A percentile compares a stretch with the other conserved stretches of the same genome.
Evolutionary conservation across 257 asterid species (phyloP).

Genomic region (Solanum chaucha): DNA sequence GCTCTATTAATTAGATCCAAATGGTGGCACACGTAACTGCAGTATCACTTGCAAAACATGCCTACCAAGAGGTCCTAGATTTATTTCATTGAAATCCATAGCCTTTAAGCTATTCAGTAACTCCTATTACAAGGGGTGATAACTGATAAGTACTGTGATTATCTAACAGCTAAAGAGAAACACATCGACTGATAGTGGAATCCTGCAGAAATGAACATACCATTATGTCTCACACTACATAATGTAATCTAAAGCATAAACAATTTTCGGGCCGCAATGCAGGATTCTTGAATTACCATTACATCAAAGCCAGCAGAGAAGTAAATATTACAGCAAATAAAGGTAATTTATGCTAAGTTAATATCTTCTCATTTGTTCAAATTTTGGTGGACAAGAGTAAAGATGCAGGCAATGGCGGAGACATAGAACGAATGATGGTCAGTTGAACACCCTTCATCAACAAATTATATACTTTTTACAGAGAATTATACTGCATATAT

Average conservation of each 20-base stretch:
- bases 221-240: neutral
- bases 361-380: neutral
- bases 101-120: neutral
- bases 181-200: neutral
- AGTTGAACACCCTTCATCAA: too few species aligned
- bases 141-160: neutral
- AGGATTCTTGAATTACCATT: neutral
- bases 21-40: neutral
- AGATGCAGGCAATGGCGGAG: neutral
- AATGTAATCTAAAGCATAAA: neutral
- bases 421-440: too few species aligned
- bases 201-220: neutral
- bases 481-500: too few species aligned
- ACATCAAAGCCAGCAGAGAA: neutral
- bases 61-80: neutral
- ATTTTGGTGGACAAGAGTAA: neutral
- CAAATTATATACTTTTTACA: too few species aligned
- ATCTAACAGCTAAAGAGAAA: neutral
- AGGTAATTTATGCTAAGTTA: neutral
- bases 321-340: neutral
- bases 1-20: neutral
- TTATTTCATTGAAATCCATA: neutral
- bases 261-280: neutral
- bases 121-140: neutral
- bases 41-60: neutral